Evolutionary conservation across 768 basidiomycete genomes (phyloP).

Genomic region (Tricholoma bakamatsutake): DNA sequence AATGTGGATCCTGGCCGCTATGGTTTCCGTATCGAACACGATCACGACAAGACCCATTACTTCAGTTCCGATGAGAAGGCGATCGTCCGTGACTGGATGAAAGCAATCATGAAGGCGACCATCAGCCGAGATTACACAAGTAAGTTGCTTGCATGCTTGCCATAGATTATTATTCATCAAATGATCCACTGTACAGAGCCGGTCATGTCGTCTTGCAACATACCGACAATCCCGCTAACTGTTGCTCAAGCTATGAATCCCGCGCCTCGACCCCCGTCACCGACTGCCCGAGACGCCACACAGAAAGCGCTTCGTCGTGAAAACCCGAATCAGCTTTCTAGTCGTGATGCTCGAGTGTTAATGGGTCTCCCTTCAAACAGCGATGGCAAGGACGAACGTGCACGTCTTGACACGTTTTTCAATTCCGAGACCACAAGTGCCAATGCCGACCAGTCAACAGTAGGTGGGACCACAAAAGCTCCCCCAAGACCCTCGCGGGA

Average conservation of each 20-base stretch:
- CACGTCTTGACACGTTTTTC: conserved; percentile 53
- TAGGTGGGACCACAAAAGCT: conserved; percentile 20
- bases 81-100: conserved; percentile 97
- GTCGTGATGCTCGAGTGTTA: conserved; percentile 70
- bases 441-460: conserved; percentile 8
- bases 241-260: conserved; percentile 98
- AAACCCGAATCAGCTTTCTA: conserved; percentile 77
- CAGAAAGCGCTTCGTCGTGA: conserved; percentile 84
- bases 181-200: conserved; percentile 50
- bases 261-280: conserved; percentile 91
- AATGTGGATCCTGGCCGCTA: conserved; percentile 89
- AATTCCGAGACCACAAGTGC: conserved; percentile 28
- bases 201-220: conserved; percentile 93
- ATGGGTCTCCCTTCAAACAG: conserved; percentile 48
- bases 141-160: conserved; percentile 30
- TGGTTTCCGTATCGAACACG: conserved; percentile 92
- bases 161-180: background rate
- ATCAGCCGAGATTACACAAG: conserved; percentile 91
- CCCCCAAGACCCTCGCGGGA: conserved; percentile 72
- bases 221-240: conserved; percentile 90
- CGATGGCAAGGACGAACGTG: conserved; percentile 40
- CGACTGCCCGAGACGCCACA: conserved; percentile 78
- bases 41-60: conserved; percentile 77
- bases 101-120: conserved; percentile 98
- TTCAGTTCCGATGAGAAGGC: conserved; percentile 90